Percentiles rank a stretch among this genome's conserved stretches.
Conservation (phyloP, 441 rosid species). For the Populus trichocarpa region DNA sequence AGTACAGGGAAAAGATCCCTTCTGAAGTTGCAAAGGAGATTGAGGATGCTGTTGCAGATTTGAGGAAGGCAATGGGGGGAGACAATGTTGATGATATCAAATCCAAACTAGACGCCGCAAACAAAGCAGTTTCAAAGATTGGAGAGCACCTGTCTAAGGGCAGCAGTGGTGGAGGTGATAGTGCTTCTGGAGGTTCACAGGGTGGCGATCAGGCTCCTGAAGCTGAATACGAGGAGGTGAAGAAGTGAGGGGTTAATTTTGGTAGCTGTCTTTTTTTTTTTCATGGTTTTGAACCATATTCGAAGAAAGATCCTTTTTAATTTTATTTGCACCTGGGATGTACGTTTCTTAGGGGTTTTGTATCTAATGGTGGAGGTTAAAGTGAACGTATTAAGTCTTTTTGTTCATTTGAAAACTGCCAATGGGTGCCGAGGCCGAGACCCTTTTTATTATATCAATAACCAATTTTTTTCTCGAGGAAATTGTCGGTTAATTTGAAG, state of each 20-base stretch:
- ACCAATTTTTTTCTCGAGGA: neutral
- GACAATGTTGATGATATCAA: constrained; percentile 69
- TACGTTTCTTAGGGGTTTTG: constrained; percentile 21
- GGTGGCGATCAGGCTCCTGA: constrained; percentile 77
- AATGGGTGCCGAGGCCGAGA: constrained; percentile 1
- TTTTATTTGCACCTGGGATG: constrained; percentile 10
- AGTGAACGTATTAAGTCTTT: constrained; percentile 17
- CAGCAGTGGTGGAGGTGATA: constrained; percentile 39
- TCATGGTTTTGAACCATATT: neutral
- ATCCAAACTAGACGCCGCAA: constrained; percentile 74
- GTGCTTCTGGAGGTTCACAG: constrained; percentile 54
- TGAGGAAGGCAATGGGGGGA: constrained; percentile 58
- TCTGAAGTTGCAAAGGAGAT: constrained; percentile 70
- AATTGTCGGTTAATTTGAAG: neutral
- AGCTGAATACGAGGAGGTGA: constrained; percentile 96
- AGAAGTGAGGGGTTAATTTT: constrained; percentile 46
- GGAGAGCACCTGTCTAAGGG: constrained; percentile 83
- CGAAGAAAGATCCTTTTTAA: neutral
- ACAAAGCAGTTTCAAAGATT: constrained; percentile 86
- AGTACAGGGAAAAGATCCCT: constrained; percentile 83
- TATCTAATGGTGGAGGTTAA: constrained; percentile 22
- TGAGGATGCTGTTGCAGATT: constrained; percentile 62
- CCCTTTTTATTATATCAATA: constrained; percentile 9
- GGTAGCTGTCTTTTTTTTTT: neutral
- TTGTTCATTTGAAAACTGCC: neutral